phyloP scores from a whole-genome alignment of 176 grass and related monocot genomes.

The Cenchrus purpureus region DNA sequence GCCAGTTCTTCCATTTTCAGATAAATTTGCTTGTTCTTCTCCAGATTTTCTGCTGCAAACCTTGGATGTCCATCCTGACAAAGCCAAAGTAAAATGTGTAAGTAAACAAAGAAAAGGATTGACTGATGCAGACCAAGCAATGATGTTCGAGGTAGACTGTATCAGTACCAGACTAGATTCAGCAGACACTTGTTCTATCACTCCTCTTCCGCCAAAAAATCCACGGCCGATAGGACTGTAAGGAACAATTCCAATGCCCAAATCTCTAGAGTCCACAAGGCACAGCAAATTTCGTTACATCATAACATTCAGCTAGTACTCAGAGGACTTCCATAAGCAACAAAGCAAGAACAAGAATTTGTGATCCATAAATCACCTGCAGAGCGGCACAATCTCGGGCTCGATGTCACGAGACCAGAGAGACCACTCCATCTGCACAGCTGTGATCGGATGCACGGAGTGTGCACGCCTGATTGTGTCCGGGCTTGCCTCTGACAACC shows the following conservation, averaged over 20 bases:
- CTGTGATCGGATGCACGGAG: conserved; percentile 68
- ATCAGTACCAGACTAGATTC: conserved; percentile 60
- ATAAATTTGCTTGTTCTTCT: conserved; percentile 73
- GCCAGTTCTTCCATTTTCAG: conserved; percentile 52
- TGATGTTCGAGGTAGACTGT: not conserved
- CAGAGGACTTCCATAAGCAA: not conserved
- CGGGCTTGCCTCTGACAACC: conserved; percentile 75
- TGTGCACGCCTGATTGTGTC: conserved; percentile 80
- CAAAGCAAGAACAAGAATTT: not conserved
- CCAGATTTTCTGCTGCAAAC: conserved; percentile 62
- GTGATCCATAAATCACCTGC: conserved; percentile 52
- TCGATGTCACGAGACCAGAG: conserved; percentile 87
- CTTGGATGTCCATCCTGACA: conserved; percentile 55
- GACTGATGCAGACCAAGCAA: not conserved
- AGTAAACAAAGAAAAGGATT: not conserved
- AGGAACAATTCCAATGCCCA: conserved; percentile 85
- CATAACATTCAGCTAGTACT: not conserved
- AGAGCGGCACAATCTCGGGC: conserved; percentile 78
- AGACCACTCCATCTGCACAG: conserved; percentile 92
- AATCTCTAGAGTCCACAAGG: conserved; percentile 47
- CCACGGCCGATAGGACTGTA: conserved; percentile 81
- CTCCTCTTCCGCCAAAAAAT: conserved; percentile 73
- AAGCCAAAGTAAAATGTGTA: not conserved
- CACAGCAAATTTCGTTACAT: not conserved
- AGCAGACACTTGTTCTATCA: conserved; percentile 53